Evolutionary conservation across 768 basidiomycete species (phyloP).

Genomic region (Leucocoprinus birnbaumii): DNA sequence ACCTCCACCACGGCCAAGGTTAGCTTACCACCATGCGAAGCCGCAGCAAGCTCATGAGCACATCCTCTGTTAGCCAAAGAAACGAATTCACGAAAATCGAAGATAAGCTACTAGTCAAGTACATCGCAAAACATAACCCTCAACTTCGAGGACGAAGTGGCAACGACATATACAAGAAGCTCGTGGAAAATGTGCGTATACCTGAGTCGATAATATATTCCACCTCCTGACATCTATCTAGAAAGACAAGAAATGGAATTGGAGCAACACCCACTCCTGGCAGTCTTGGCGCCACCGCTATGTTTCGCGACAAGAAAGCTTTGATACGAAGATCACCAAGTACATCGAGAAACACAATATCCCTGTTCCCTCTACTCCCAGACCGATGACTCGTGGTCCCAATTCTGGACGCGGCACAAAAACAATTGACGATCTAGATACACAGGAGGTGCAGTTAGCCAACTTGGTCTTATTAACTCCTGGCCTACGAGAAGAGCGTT

Average conservation of each 20-base stretch:
- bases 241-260: slow-evolving; percentile 43
- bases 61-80: background rate
- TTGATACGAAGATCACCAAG: slow-evolving; percentile 38
- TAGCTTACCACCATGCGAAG: background rate
- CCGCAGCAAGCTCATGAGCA: background rate
- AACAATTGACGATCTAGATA: background rate
- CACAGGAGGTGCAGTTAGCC: slow-evolving; percentile 1
- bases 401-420: background rate
- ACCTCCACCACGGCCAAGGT: background rate
- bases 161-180: background rate
- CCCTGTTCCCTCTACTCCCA: background rate
- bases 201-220: background rate
- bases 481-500: background rate
- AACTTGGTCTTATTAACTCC: background rate
- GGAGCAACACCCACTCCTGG: slow-evolving; percentile 51
- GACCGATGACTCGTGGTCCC: background rate
- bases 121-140: background rate
- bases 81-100: background rate
- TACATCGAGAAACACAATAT: slow-evolving; percentile 25
- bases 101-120: background rate
- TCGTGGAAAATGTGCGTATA: slow-evolving; percentile 39
- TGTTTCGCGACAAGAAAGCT: slow-evolving; percentile 35
- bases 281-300: slow-evolving; percentile 69
- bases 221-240: slow-evolving; percentile 17
- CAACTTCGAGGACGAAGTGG: background rate